phyloP scores from a whole-genome alignment of 1,284 basidiomycete genomes.

The Leccinum colubrinum region DNA sequence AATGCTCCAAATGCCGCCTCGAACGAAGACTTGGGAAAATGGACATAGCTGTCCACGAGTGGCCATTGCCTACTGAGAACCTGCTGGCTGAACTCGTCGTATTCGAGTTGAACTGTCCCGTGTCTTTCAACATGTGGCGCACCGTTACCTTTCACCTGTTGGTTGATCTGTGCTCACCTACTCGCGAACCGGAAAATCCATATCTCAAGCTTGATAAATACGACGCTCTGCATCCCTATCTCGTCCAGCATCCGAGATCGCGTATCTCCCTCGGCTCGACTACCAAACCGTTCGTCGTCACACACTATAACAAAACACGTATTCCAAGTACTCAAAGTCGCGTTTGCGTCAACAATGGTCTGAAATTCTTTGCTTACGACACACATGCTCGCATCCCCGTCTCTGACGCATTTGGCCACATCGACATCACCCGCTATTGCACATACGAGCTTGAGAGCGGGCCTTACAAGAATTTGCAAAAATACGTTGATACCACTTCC shows the following conservation, averaged over 20 bases:
- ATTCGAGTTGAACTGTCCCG: constrained; percentile 46
- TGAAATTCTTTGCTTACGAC: constrained; percentile 28
- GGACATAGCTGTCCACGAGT: constrained; percentile 43
- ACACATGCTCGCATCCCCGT: constrained; percentile 13
- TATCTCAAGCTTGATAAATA: constrained; percentile 18
- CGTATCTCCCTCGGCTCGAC: constrained; percentile 39
- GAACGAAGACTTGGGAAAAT: constrained; percentile 22
- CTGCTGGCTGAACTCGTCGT: constrained; percentile 32
- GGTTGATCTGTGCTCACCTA: constrained; percentile 29
- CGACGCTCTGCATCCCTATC: constrained; percentile 7
- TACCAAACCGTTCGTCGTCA: constrained; percentile 38
- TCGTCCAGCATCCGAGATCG: constrained; percentile 14
- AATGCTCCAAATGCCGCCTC: constrained; percentile 36
- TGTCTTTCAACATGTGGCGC: constrained; percentile 43
- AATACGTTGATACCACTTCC: constrained; percentile 34
- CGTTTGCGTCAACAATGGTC: constrained; percentile 37
- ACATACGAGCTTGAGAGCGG: constrained; percentile 30
- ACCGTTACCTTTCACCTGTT: constrained; percentile 39
- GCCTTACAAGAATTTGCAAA: constrained; percentile 38
- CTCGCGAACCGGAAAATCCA: background rate
- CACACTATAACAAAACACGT: constrained; percentile 34
- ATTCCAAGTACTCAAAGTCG: constrained; percentile 27
- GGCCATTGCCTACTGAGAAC: constrained; percentile 42
- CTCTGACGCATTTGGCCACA: constrained; percentile 7
- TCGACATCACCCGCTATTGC: constrained; percentile 26